Evolutionary conservation across 108 stramenopile genomes (phyloP), one percentile per base, ranked within the genome.

Genomic region (Nitzschia sp.): DNA sequence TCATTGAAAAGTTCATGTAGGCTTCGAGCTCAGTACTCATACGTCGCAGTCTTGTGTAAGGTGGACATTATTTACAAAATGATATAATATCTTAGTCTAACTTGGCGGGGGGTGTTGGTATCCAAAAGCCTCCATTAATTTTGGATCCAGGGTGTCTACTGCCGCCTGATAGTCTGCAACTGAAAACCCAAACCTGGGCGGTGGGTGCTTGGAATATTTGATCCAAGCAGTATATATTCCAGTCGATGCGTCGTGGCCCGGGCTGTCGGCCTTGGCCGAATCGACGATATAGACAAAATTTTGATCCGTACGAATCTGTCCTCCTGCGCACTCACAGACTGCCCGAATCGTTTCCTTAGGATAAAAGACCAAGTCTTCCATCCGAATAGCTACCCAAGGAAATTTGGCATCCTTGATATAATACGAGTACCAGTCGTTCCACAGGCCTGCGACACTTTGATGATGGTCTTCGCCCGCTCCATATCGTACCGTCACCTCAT

Each of bases 301-400:
- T 41, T 69, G 66, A 56, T 85, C 78, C 0, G 68, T 67, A 3
- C 83, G 65, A 60, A 87, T 84, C 64, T 72, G 53, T 45, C 95
- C 95, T 34, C 90, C 93, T 0, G 84, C 90, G 66, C 93, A 94
- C 38, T 71, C 75, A 77, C 93, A 94, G n/a, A 90, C 69, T 31
- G 53, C 47, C 26, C 57, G 69, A 2, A 73, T 70, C 1, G 76
- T 77, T 63, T 82, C 79, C 54, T 81, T 57, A 15, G 76, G 82
- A 65, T 80, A 80, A 63, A 87, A 92, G 2, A 85, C 71, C 32
- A 88, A 48, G 60, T 82, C 81, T 72, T 88, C 87, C 68, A 80
- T 81, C 4, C 87, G 80, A 23, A 88, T 63, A 13, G 83, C 82
- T 21, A 88, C 15, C 21, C 63, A 69, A 21, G 87, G 87, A 76